phyloP scores from a whole-genome alignment of 495 filamentous ascomycete species.

The Trichocladium uniseriatum region DNA sequence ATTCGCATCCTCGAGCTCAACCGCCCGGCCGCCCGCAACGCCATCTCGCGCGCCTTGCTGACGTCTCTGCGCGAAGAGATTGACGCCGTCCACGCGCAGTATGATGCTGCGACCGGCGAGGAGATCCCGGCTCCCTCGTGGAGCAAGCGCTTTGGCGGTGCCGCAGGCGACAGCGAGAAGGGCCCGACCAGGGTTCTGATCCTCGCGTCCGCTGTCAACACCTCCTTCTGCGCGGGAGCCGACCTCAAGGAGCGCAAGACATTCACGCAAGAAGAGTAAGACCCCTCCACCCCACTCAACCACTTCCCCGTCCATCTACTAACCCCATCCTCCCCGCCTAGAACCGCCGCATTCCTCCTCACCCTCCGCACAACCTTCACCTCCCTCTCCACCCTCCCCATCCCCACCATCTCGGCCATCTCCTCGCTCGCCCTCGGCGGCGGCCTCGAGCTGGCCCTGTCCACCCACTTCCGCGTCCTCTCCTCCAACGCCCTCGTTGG shows the following conservation, averaged over 20 bases:
- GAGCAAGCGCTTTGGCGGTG: constrained; percentile 31
- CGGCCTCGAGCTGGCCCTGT: constrained; percentile 81
- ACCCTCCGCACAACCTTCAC: constrained; percentile 64
- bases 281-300: neutral
- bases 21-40: constrained; percentile 75
- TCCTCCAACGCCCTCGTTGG: constrained; percentile 62
- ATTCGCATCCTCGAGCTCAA: constrained; percentile 85
- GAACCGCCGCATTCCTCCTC: constrained; percentile 65
- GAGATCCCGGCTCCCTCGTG: constrained; percentile 31
- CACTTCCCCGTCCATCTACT: neutral
- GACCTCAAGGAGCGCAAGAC: constrained; percentile 80
- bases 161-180: constrained; percentile 31
- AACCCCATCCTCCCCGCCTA: constrained; percentile 21
- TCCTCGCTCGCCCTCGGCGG: constrained; percentile 77
- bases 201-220: constrained; percentile 65
- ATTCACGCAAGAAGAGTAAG: constrained; percentile 61
- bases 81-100: constrained; percentile 56
- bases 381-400: constrained; percentile 56
- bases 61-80: constrained; percentile 60
- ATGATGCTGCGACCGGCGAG: constrained; percentile 44
- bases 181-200: constrained; percentile 66
- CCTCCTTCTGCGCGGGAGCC: constrained; percentile 85
- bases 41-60: constrained; percentile 73
- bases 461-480: constrained; percentile 78
- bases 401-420: constrained; percentile 84